Evolutionary conservation across 257 asterid genomes (phyloP).

Genomic region (Fraxinus americana): DNA sequence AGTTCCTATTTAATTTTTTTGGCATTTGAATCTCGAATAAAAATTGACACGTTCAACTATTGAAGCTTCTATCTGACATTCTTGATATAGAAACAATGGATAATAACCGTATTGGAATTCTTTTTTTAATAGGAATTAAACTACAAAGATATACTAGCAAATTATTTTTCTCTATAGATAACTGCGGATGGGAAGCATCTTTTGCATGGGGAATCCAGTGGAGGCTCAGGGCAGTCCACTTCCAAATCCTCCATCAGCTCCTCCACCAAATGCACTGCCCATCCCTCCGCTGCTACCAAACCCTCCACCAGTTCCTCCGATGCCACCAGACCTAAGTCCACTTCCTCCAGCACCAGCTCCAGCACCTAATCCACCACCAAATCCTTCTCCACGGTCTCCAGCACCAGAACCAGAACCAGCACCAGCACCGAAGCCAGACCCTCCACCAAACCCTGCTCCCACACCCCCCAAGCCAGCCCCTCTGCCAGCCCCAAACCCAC

Average conservation of each 20-base stretch:
- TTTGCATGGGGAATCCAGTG: neutral
- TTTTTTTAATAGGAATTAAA: neutral
- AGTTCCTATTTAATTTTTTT: too few relatives aligned
- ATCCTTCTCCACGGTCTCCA: slow-evolving; percentile 15
- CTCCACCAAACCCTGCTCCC: slow-evolving; percentile 12
- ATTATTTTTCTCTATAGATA: neutral
- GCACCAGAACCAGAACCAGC: slow-evolving; percentile 14
- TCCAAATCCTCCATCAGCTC: slow-evolving; percentile 17
- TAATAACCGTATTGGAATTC: neutral
- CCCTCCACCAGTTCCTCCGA: slow-evolving; percentile 22
- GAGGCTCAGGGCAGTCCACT: slow-evolving; percentile 2
- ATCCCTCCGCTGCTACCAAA: slow-evolving; percentile 20
- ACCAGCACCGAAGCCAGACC: slow-evolving; percentile 22
- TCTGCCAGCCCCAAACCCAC: slow-evolving; percentile 1
- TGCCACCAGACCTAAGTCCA: slow-evolving; percentile 12
- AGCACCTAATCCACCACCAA: slow-evolving; percentile 16
- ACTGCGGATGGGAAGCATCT: neutral
- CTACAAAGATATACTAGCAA: neutral
- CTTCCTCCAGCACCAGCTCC: neutral
- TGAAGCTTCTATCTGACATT: neutral
- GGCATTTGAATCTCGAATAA: too few relatives aligned
- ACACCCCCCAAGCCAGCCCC: neutral
- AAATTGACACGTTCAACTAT: too few relatives aligned
- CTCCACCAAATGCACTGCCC: slow-evolving; percentile 22
- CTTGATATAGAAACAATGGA: neutral